Conservation (phyloP, 202 grass and related monocot genomes). For the Digitaria exilis region DNA sequence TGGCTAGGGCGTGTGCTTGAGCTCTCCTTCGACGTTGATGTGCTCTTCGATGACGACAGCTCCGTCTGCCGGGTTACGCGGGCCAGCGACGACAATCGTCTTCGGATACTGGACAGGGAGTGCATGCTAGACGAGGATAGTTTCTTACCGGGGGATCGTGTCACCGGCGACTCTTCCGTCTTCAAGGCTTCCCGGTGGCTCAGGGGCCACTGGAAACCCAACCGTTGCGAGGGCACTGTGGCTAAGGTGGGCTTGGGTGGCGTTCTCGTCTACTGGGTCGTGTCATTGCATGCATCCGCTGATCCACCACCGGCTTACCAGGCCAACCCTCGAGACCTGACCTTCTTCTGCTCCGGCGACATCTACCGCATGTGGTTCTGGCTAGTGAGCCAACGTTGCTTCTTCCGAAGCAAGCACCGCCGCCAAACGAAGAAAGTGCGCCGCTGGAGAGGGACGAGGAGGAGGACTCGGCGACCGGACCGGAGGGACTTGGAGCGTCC, state of each 20-base stretch:
- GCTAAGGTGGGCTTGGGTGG: neutral
- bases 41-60: too few species aligned
- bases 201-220: constrained; percentile 2
- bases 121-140: rapidly evolving
- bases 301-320: neutral
- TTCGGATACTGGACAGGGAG: rapidly evolving
- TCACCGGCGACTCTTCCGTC: neutral
- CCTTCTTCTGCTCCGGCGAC: neutral
- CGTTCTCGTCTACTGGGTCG: constrained; percentile 22
- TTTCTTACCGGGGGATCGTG: neutral
- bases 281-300: neutral
- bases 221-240: neutral
- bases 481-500: too few species aligned
- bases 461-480: too few species aligned
- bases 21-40: neutral
- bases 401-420: too few species aligned
- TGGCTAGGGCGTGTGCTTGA: neutral
- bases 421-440: too few species aligned
- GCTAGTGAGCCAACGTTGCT: too few species aligned
- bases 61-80: neutral
- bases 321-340: neutral
- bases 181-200: neutral
- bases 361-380: neutral
- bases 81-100: rapidly evolving
- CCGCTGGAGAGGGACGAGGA: neutral